A percentile compares a stretch with the other conserved stretches of the same genome.
Conservation (phyloP, 495 filamentous ascomycete species). For the Penicillium chermesinum region DNA sequence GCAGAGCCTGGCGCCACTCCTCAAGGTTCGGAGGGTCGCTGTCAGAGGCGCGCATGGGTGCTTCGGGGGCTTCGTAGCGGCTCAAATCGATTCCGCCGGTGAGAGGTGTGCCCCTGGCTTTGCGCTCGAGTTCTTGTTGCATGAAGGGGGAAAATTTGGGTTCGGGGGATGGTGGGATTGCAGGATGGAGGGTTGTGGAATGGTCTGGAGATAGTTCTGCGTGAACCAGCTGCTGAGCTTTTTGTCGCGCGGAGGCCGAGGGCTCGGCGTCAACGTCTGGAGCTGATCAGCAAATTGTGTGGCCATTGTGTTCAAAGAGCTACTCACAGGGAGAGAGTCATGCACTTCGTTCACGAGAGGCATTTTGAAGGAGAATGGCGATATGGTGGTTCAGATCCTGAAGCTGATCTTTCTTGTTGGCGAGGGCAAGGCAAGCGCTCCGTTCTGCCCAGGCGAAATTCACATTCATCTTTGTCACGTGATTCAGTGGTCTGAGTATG, state of each 20-base stretch:
- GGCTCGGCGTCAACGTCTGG: conserved; percentile 65
- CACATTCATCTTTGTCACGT: too few relatives aligned
- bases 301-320: not conserved
- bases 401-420: too few relatives aligned
- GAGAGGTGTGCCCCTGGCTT: conserved; percentile 49
- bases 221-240: conserved; percentile 59
- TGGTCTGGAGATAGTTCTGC: conserved; percentile 53
- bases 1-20: conserved; percentile 35
- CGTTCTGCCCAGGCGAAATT: too few relatives aligned
- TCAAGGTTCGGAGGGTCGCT: conserved; percentile 28
- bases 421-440: too few relatives aligned
- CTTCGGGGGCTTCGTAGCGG: conserved; percentile 70
- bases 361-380: conserved; percentile 38
- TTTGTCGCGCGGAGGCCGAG: conserved; percentile 50
- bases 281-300: conserved; percentile 13
- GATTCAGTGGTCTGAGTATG: too few relatives aligned
- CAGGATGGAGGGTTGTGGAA: conserved; percentile 32
- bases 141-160: conserved; percentile 57
- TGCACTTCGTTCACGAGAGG: conserved; percentile 66
- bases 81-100: conserved; percentile 64
- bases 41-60: conserved; percentile 30
- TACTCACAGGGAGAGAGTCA: conserved; percentile 75
- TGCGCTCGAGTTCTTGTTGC: conserved; percentile 55
- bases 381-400: not conserved
- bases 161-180: conserved; percentile 33